Conservation (phyloP, 371 early-diverging fungal genomes). For the Encephalitozoon hellem region DNA sequence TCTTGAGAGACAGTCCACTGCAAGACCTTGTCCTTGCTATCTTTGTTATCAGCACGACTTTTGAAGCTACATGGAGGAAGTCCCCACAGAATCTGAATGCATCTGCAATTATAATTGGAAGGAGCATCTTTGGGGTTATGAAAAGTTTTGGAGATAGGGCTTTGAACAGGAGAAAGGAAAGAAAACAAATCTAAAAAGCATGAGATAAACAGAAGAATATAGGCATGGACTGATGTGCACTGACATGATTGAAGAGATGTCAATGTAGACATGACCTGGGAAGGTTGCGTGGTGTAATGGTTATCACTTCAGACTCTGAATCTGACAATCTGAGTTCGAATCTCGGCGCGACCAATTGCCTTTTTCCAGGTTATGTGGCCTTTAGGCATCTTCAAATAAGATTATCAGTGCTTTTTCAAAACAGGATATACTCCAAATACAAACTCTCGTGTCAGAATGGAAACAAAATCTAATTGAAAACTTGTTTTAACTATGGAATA, state of each 20-base stretch:
- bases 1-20: conserved; percentile 86
- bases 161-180: not conserved
- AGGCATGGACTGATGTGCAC: no score
- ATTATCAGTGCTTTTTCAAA: not conserved
- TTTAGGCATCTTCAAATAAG: not conserved
- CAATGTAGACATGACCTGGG: not conserved
- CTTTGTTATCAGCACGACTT: conserved; percentile 52
- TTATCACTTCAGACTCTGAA: conserved; percentile 51
- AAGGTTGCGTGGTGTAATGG: conserved; percentile 49
- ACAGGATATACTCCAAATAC: not conserved
- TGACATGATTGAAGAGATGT: no score
- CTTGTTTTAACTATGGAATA: not conserved
- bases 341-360: conserved; percentile 42
- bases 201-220: no score
- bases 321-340: conserved; percentile 50
- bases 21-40: conserved; percentile 53
- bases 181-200: no score
- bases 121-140: conserved; percentile 4
- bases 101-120: not conserved
- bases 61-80: conserved; percentile 46
- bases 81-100: conserved; percentile 40
- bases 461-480: not conserved
- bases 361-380: not conserved
- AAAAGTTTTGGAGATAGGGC: conserved; percentile 11
- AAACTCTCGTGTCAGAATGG: not conserved